Evolutionary conservation across 2,329 filamentous ascomycete genomes (phyloP).

Genomic region (Sporothrix mexicana): DNA sequence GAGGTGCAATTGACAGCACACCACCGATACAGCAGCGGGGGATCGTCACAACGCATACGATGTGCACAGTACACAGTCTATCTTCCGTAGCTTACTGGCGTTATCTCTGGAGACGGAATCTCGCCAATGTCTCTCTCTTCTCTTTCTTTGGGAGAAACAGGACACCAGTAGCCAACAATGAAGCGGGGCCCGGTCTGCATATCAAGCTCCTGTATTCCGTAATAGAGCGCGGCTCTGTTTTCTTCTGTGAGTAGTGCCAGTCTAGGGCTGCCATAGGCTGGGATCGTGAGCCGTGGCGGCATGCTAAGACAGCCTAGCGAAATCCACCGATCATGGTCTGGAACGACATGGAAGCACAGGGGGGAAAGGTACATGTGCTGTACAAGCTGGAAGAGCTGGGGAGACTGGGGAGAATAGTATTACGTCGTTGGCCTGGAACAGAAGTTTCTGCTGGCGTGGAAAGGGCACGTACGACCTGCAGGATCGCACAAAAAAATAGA

Average conservation of each 20-base stretch:
- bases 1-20: slow-evolving; percentile 9
- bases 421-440: neutral
- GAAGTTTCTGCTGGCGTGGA: neutral
- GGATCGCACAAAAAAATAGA: neutral
- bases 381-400: neutral
- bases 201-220: slow-evolving; percentile 11
- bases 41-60: slow-evolving; percentile 4
- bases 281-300: slow-evolving; percentile 17
- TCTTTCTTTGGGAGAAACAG: slow-evolving; percentile 3
- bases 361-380: neutral
- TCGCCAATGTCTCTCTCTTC: neutral
- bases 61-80: neutral
- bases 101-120: neutral
- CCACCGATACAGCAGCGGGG: neutral
- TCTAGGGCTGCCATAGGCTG: neutral
- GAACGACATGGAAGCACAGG: neutral
- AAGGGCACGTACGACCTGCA: no score
- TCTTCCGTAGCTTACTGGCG: neutral
- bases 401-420: no score
- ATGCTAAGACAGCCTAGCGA: slow-evolving; percentile 8
- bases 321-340: slow-evolving; percentile 1
- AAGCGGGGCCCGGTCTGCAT: slow-evolving; percentile 3
- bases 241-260: neutral
- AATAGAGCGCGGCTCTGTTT: neutral
- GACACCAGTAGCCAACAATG: neutral